A percentile compares a stretch with the other conserved stretches of the same genome.
Evolutionary conservation across 768 basidiomycete species (phyloP).

Genomic region (Rhizopogon salebrosus): DNA sequence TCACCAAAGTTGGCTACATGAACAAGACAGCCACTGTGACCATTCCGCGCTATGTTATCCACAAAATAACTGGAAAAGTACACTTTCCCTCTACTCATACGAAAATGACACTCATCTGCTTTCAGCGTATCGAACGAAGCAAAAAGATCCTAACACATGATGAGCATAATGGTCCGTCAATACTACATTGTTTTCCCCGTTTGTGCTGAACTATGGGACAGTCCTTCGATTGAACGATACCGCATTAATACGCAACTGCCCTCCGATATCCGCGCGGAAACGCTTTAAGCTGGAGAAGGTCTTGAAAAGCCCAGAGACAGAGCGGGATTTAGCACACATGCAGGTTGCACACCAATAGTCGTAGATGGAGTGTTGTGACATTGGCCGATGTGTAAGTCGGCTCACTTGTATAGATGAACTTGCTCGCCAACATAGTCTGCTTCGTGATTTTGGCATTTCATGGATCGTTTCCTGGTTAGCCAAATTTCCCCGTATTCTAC

Average conservation of each 20-base stretch:
- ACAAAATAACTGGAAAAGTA: slow-evolving; percentile 75
- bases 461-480: background rate
- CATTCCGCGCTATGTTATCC: slow-evolving; percentile 68
- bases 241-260: slow-evolving; percentile 78
- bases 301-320: slow-evolving; percentile 62
- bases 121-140: slow-evolving; percentile 64
- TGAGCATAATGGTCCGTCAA: slow-evolving; percentile 56
- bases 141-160: slow-evolving; percentile 81
- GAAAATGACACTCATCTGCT: slow-evolving; percentile 1
- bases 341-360: background rate
- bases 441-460: background rate
- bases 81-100: slow-evolving; percentile 10
- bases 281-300: slow-evolving; percentile 68
- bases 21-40: slow-evolving; percentile 81
- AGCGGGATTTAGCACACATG: slow-evolving; percentile 38
- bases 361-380: background rate
- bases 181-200: background rate
- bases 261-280: slow-evolving; percentile 74
- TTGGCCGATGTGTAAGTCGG: background rate
- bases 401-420: background rate
- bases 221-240: slow-evolving; percentile 64
- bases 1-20: slow-evolving; percentile 81
- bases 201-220: slow-evolving; percentile 22
- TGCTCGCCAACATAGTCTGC: background rate
- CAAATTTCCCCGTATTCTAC: too few species aligned